Evolutionary conservation across 179 eudicot species (phyloP), one percentile per base, ranked within the genome.

Genomic region (Heliamphora ciliata): DNA sequence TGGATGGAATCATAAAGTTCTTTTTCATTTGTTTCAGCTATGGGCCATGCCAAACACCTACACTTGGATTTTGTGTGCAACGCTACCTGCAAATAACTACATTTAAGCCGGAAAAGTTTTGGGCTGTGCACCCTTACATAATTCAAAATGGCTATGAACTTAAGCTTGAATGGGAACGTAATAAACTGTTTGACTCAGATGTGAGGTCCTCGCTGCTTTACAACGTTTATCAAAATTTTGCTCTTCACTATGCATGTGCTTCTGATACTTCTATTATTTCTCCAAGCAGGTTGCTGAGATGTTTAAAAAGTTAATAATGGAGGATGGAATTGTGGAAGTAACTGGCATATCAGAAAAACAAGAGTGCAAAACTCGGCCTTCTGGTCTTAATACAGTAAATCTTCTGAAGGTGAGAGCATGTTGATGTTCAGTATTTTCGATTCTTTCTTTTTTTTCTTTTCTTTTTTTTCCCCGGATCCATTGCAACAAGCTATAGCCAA

Each of bases 11-110:
- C 50, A 10, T 66, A 2, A 65, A 47, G n/a, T n/a, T 50, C 47
- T 71, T 79, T 81, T 84, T 70, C 83, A 71, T 70, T 72, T 81
- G 68, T 86, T 84, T 83, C 91, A 95, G 98, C 56, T 95, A 95
- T 80, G 98, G 98, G 84, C 98, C 98, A 17, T 95, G 98, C 82
- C 98, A 95, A 89, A 95, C 98, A 84, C 98, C 98, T 73, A 95
- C 98, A 18, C 98, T 95, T 82, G 98, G 98, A 77, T 95, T 95
- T 86, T 95, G 98, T 86, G 98, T 95, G 79, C 98, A 94, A 82
- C 97, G 98, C 56, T 91, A 95, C 89, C 83, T 95, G 85, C 92
- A 91, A 82, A 95, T 95, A 74, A 89, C 84, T 83, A 92, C 93
- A 71, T 95, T 93, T 74, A 95, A 91, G 90, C 98, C 97, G 1